Evolutionary conservation across 805 yeast genomes (phyloP).

Genomic region (Suhomyces sp.): DNA sequence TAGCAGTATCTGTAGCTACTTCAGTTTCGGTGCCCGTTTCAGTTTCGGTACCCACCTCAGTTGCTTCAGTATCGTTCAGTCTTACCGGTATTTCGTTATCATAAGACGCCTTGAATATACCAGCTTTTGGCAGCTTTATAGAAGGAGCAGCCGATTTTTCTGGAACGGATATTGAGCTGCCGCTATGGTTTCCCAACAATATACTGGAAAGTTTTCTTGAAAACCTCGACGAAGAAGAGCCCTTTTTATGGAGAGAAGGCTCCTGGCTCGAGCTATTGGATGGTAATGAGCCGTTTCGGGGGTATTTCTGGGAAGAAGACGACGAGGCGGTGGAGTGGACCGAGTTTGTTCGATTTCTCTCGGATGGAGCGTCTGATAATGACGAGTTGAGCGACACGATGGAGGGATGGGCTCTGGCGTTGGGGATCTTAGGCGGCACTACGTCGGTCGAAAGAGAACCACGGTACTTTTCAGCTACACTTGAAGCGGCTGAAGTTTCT

Average conservation of each 20-base stretch:
- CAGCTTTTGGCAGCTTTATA: neutral
- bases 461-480: neutral
- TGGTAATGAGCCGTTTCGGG: slow-evolving; percentile 19
- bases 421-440: neutral
- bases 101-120: slow-evolving; percentile 4
- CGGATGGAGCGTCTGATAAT: neutral
- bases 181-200: slow-evolving; percentile 3
- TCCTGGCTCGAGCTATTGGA: slow-evolving; percentile 13
- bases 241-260: neutral
- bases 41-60: neutral
- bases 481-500: neutral
- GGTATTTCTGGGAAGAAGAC: slow-evolving; percentile 6
- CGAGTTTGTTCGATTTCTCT: slow-evolving; percentile 2
- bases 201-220: slow-evolving; percentile 12
- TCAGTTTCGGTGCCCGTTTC: neutral
- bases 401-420: neutral
- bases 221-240: slow-evolving; percentile 9
- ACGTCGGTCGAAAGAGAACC: neutral
- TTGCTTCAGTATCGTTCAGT: neutral
- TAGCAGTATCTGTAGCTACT: neutral
- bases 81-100: slow-evolving; percentile 3
- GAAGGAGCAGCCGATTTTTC: neutral
- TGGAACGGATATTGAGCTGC: neutral
- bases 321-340: neutral
- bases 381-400: neutral